Evolutionary conservation across 306 rosid species (phyloP).

Genomic region (Lathyrus tuberosus): DNA sequence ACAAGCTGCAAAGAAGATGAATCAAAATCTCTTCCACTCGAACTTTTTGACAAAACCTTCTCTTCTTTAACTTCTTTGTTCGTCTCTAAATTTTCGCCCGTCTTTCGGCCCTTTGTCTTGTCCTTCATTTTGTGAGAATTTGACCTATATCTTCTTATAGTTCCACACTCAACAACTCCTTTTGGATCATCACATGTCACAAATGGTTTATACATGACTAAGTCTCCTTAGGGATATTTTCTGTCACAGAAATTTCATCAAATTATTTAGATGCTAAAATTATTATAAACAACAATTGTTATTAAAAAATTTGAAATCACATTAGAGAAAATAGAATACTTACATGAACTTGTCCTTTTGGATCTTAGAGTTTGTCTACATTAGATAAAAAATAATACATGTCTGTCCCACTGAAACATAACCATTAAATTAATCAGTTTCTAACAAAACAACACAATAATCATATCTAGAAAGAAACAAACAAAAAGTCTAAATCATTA

Average conservation of each 20-base stretch:
- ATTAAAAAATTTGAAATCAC: neutral
- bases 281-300: constrained; percentile 18
- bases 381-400: constrained; percentile 50
- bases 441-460: constrained; percentile 39
- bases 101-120: constrained; percentile 50
- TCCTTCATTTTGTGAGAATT: constrained; percentile 56
- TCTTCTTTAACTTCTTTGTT: constrained; percentile 44
- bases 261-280: constrained; percentile 39
- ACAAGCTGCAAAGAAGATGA: constrained; percentile 67
- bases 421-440: constrained; percentile 51
- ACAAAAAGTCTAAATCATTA: constrained; percentile 41
- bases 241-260: constrained; percentile 56
- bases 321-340: constrained; percentile 39
- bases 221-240: constrained; percentile 66
- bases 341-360: constrained; percentile 51
- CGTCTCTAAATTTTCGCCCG: constrained; percentile 42
- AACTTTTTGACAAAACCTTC: constrained; percentile 43
- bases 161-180: constrained; percentile 82
- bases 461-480: constrained; percentile 30
- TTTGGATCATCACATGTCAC: constrained; percentile 88
- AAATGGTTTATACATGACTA: constrained; percentile 74
- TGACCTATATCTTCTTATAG: constrained; percentile 62
- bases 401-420: constrained; percentile 45
- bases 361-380: constrained; percentile 52
- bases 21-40: constrained; percentile 42